Evolutionary conservation across 2,329 filamentous ascomycete species (phyloP).

Genomic region (Triangularia verruculosa): DNA sequence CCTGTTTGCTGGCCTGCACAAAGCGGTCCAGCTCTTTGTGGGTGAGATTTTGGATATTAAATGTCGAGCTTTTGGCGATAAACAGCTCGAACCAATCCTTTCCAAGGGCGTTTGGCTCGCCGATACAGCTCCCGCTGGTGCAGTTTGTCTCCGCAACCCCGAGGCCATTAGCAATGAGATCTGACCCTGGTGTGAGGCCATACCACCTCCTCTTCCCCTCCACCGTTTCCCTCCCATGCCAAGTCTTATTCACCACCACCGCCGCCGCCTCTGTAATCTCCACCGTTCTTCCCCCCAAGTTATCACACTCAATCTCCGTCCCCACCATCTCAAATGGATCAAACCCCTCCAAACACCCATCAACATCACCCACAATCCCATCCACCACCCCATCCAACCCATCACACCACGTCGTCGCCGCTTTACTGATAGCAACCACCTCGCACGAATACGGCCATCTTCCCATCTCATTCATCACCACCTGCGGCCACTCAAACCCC

Average conservation of each 20-base stretch:
- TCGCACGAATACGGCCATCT: slow-evolving; percentile 37
- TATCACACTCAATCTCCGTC: slow-evolving; percentile 23
- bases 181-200: slow-evolving; percentile 16
- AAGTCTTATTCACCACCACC: slow-evolving; percentile 16
- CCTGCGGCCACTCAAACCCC: slow-evolving; percentile 33
- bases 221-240: slow-evolving; percentile 14
- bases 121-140: slow-evolving; percentile 8
- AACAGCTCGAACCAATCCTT: slow-evolving; percentile 7
- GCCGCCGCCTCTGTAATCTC: slow-evolving; percentile 14
- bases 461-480: slow-evolving; percentile 27
- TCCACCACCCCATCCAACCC: slow-evolving; percentile 43
- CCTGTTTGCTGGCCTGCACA: background rate
- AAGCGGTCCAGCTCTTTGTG: background rate
- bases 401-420: slow-evolving; percentile 44
- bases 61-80: slow-evolving; percentile 5
- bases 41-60: slow-evolving; percentile 3
- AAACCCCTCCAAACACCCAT: slow-evolving; percentile 33
- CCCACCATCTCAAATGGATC: slow-evolving; percentile 31
- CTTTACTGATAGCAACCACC: slow-evolving; percentile 35
- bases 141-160: slow-evolving; percentile 14
- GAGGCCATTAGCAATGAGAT: slow-evolving; percentile 6
- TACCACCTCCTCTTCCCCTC: slow-evolving; percentile 20
- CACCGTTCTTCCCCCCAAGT: slow-evolving; percentile 9
- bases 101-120: background rate
- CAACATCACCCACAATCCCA: slow-evolving; percentile 40